Base-by-base conservation (phyloP, 2,329 filamentous ascomycete species). In the Colletotrichum scovillei region DNA sequence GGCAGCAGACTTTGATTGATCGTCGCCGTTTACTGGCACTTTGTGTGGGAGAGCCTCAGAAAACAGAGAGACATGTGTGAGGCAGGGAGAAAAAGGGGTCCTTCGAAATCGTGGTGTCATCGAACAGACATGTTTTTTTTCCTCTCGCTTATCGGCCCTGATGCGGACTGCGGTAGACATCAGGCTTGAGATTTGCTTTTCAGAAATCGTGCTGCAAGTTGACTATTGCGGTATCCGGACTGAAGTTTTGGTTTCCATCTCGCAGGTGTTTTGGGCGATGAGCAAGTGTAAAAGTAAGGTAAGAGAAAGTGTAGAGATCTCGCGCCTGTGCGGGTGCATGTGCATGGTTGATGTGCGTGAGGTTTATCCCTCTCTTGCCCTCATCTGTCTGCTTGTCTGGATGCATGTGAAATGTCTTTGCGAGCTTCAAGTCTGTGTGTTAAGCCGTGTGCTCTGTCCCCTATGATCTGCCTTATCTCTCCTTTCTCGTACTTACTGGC, bases 121-220 rank as follows among this genome's bases (percentile, higher is more conserved):
- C 64, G 64, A 68, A 72, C 64, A 72, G 69, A 72, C 49, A 6
- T 19, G 11, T 11, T 12, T 8, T 4, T 19, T 22, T 5, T 5
- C 4, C 49, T 28, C 49, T 68, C 64, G 64, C 57, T 63, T 63
- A 68, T 72, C 57, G 65, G 26, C 26, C 42, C 19, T 32, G 14
- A 6, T 32, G 64, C 35, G 28, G 52, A 16, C 65, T 68, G 49
- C 56, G 42, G 19, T 28, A 53, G n/a, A 35, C 62, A 32, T 53
- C 42, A n/a, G 28, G 28, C 28, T 52, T 49, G 22, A 67, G 67
- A 67, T 67, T 55, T 70, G 53, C 62, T 66, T 66, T 65, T 28
- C 5, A 35, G 42, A 4, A 22, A 49, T 49, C 42, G 6, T 22
- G 42, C 35, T 60, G 58, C 35, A 26, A 14, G 28, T 26, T 26